phyloP scores from a whole-genome alignment of 305 asterid species.

The Euphrasia arctica region DNA sequence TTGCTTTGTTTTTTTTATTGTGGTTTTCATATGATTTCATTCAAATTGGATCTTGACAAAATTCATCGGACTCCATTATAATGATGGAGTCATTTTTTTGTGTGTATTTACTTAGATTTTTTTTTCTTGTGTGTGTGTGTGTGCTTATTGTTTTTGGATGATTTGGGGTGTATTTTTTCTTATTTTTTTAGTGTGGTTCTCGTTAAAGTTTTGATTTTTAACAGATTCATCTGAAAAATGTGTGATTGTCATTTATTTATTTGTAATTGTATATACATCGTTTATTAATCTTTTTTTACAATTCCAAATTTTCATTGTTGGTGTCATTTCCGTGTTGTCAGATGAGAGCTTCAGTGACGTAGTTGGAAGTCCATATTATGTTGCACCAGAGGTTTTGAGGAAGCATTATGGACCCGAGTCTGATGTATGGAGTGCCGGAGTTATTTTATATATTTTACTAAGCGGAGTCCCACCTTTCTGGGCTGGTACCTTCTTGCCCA shows the following conservation, averaged over 20 bases:
- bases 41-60: background rate
- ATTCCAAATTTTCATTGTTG: background rate
- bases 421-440: constrained; percentile 98
- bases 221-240: background rate
- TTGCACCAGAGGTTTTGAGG: constrained; percentile 91
- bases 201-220: background rate
- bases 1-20: background rate
- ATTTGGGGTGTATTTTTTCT: background rate
- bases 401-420: constrained; percentile 91
- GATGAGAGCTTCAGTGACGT: constrained; percentile 82
- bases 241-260: background rate
- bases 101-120: no score
- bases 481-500: constrained; percentile 57
- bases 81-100: no score
- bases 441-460: constrained; percentile 84
- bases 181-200: background rate
- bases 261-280: background rate
- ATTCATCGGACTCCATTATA: no score
- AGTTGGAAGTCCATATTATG: constrained; percentile 96
- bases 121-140: no score
- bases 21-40: background rate
- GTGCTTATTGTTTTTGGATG: no score
- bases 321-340: constrained; percentile 24
- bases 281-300: background rate
- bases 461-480: constrained; percentile 98